Evolutionary conservation across 495 filamentous ascomycete species (phyloP), one percentile per base, ranked within the genome.

Genomic region (Paragyromitra xinjiangensis): DNA sequence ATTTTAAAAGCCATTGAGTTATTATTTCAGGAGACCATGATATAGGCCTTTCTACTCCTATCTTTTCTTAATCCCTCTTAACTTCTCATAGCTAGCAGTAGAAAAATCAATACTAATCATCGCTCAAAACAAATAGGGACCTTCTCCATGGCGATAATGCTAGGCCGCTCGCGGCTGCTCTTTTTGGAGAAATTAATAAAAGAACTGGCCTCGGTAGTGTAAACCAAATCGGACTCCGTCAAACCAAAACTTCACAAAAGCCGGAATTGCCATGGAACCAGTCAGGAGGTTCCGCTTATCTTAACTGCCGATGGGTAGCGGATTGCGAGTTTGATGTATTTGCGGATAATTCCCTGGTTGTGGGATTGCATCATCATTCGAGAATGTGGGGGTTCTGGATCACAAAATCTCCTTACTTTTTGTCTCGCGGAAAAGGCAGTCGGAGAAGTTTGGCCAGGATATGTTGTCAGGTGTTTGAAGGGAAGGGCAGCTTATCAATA

Each of bases 331-430:
- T 6, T 22, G 6, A 42, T 29, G 14, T 14, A 44, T 69, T 69
- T 22, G 34, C n/a, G 66, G 59, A 26, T 64, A 6, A 70, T 51
- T 50, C 16, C 40, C 51, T 34, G 66, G 22, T 70, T 71, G 56
- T 42, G 73, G 73, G 66, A 75, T 75, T 71, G 56, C 73, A 61
- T 75, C 73, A 71, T 64, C 19, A 42, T 26, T 61, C 37, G 34
- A 53, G 48, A 45, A 29, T 24, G 26, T 58, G 53, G 71, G 26
- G 40, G 55, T 34, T 14, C 24, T 53, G 42, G 65, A 34, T 58
- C 12, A 58, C 11, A 75, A 63, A 42, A 59, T 64, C 45, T n/a
- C 53, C 16, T n/a, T 16, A 40, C 39, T 51, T 51, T 53, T 53
- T 59, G 48, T 26, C 7, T 37, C 29, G 48, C 14, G 44, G 34